A percentile compares a stretch with the other conserved stretches of the same genome.
Evolutionary conservation across 352 stramenopile genomes (phyloP).

Genomic region (Pythium folliculosum): DNA sequence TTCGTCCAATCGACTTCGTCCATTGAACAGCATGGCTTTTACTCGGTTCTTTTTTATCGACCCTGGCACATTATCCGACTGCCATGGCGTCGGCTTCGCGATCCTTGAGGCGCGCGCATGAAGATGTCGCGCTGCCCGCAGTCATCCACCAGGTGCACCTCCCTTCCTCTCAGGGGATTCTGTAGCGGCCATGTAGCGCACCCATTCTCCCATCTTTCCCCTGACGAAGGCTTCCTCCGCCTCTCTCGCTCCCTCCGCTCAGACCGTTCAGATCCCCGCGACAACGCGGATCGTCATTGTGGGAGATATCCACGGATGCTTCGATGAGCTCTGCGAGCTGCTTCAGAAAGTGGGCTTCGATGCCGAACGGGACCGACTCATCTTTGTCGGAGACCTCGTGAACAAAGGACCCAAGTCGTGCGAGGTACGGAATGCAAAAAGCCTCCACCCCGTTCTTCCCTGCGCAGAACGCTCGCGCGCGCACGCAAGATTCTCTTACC

Average conservation of each 20-base stretch:
- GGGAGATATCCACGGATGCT: conserved; percentile 92
- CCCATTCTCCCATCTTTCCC: neutral
- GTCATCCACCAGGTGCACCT: conserved; percentile 42
- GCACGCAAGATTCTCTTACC: neutral
- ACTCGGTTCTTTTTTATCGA: conserved; percentile 4
- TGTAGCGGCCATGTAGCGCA: conserved; percentile 24
- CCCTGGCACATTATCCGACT: neutral
- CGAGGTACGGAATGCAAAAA: conserved; percentile 31
- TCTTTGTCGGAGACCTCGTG: conserved; percentile 92
- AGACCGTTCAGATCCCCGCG: conserved; percentile 16
- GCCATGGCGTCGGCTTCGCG: neutral
- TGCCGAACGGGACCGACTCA: conserved; percentile 62
- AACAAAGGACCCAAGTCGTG: conserved; percentile 91
- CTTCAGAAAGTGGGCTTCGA: conserved; percentile 49
- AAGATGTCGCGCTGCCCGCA: conserved; percentile 48
- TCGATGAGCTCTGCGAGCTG: conserved; percentile 77
- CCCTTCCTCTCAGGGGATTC: conserved; percentile 9
- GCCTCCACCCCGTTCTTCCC: neutral
- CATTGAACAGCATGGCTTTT: conserved; percentile 2
- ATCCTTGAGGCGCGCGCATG: conserved; percentile 39
- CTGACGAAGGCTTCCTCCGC: neutral
- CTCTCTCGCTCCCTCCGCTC: neutral
- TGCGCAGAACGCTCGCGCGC: neutral
- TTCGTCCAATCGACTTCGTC: conserved; percentile 17
- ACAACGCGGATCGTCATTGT: conserved; percentile 73